These are phyloP conservation scores for Paramecium bursaria DNA, from an alignment of 73 alveolate species.

Conservation along the genomic window DNA sequence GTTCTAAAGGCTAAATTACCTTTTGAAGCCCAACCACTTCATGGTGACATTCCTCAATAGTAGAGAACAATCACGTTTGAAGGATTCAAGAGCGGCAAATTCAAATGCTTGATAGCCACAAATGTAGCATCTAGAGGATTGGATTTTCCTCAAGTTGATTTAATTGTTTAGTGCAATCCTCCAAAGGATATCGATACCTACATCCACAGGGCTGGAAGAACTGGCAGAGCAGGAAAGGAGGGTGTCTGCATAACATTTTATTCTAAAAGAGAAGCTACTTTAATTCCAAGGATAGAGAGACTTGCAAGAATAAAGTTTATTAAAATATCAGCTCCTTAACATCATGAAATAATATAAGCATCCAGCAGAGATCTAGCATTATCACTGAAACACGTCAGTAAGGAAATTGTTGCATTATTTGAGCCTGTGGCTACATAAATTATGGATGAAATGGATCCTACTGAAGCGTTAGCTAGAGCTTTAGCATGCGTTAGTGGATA, in stretches of 20 bases:
- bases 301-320: constrained; percentile 90
- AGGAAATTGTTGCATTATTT: constrained; percentile 84
- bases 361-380: constrained; percentile 86
- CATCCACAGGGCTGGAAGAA: constrained; percentile 97
- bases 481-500: constrained; percentile 78
- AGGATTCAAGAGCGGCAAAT: constrained; percentile 93
- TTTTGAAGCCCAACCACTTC: constrained; percentile 77
- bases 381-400: constrained; percentile 85
- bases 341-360: constrained; percentile 89
- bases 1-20: constrained; percentile 87
- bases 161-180: constrained; percentile 96
- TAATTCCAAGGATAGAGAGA: constrained; percentile 86
- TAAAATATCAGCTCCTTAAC: constrained; percentile 94
- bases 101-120: constrained; percentile 97
- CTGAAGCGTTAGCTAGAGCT: constrained; percentile 79
- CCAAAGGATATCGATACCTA: constrained; percentile 98
- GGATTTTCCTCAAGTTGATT: constrained; percentile 95
- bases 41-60: constrained; percentile 84
- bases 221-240: constrained; percentile 97
- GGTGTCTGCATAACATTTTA: constrained; percentile 96
- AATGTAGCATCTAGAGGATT: constrained; percentile 99
- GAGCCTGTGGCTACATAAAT: constrained; percentile 87
- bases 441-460: constrained; percentile 71
- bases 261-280: constrained; percentile 84
- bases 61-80: constrained; percentile 87